These are phyloP conservation scores for Daldinia caldariorum DNA, from an alignment of 495 filamentous ascomycete genomes.

Conservation along the genomic window DNA sequence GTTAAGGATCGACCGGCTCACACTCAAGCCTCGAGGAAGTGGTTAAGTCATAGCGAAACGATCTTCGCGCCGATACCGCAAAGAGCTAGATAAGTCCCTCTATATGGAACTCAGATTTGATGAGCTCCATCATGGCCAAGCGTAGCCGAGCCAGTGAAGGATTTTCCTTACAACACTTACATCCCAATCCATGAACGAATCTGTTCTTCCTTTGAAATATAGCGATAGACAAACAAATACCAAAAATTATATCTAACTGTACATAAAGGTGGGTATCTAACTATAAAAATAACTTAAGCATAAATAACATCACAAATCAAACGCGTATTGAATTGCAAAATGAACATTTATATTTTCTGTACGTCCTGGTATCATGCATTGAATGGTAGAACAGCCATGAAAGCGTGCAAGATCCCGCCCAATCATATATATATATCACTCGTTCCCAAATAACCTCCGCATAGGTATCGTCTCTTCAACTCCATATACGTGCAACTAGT, in stretches of 20 bases:
- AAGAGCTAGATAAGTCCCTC: not conserved
- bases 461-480: constrained; percentile 30
- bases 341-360: constrained; percentile 33
- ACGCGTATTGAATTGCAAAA: constrained; percentile 10
- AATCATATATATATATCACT: constrained; percentile 43
- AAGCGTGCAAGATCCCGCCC: constrained; percentile 33
- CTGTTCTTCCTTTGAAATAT: too few species aligned
- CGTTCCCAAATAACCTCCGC: constrained; percentile 27
- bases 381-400: constrained; percentile 30
- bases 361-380: constrained; percentile 41
- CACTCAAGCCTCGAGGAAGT: not conserved
- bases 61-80: constrained; percentile 3
- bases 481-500: constrained; percentile 39
- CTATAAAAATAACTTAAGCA: not conserved
- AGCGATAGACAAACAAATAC: too few species aligned
- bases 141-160: not conserved
- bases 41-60: constrained; percentile 2
- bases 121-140: not conserved
- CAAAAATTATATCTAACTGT: too few species aligned
- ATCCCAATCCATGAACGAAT: not conserved
- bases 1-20: not conserved
- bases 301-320: not conserved
- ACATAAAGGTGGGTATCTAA: too few species aligned
- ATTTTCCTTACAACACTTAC: not conserved
- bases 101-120: not conserved